Percentiles rank a stretch among this genome's conserved stretches.
These are phyloP conservation scores for Simmondsia chinensis DNA, from an alignment of 148 eudicot species.

Conservation along the genomic window DNA sequence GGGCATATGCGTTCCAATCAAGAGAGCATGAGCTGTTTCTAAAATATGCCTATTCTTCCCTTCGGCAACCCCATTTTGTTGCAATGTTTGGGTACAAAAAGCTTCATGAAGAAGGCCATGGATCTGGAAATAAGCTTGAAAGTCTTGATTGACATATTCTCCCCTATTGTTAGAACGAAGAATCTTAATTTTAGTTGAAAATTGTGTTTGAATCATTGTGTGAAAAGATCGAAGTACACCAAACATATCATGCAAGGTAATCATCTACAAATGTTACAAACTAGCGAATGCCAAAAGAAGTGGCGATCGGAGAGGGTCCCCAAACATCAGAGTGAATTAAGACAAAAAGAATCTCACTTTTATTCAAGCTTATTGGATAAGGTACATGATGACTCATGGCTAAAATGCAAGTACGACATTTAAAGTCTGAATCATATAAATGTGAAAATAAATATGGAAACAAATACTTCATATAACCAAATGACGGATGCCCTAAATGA, in stretches of 20 bases:
- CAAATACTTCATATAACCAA: neutral
- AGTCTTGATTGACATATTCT: neutral
- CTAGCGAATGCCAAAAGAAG: neutral
- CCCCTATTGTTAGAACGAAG: neutral
- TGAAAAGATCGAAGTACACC: neutral
- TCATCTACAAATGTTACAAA: neutral
- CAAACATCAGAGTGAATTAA: neutral
- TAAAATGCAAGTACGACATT: neutral
- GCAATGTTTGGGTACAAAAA: neutral
- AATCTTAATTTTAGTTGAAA: neutral
- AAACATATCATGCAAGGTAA: no score
- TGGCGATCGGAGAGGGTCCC: neutral
- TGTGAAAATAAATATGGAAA: neutral
- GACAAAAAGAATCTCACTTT: neutral
- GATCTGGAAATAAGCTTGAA: neutral
- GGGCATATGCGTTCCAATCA: neutral
- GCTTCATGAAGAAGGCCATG: neutral
- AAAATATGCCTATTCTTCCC: neutral
- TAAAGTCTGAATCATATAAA: neutral
- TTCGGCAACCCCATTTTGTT: neutral
- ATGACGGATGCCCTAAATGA: neutral
- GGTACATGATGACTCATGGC: neutral
- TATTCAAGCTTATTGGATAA: neutral
- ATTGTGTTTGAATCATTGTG: neutral
- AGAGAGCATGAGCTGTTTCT: neutral